Base-by-base conservation (phyloP, 352 stramenopile genomes). In the Phytopythium mirpurense region DNA sequence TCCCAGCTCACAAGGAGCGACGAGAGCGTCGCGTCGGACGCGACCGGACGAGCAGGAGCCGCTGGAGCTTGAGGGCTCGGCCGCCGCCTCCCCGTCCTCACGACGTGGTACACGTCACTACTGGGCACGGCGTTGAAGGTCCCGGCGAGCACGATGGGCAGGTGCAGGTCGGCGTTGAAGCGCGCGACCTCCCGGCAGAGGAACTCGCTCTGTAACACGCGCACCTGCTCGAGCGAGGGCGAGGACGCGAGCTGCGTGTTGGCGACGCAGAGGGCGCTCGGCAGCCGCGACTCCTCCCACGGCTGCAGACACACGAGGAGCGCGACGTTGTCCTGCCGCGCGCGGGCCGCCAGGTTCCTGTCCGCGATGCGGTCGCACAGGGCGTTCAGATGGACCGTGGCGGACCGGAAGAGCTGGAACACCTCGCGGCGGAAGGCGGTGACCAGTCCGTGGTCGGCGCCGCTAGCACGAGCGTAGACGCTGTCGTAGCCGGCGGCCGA, bases 151-250 rank as follows among this genome's bases (percentile, higher is more conserved):
- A 96, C 29, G n/a, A 93, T 66, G 0, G 88, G 88, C 14, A 94
- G 56, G n/a, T 93, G 76, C 26, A 95, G 88, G 41, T 90, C 72
- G 2, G 67, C 70, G 48, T 96, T 96, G 61, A 96, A 93, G 0
- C 65, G 57, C 24, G 83, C 78, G 15, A 94, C 54, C 21, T 75
- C 60, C 0, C 81, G 74, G 12, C 79, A 80, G 11, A 96, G 57
- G 51, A 78, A 87, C 47, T 84, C 68, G 5, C 78, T 62, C 43
- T 96, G 86, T 15, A 90, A 63, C 11, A 83, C 61, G 21, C 82
- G 82, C 1, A 96, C 74, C 3, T 58, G 44, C 18, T 94, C 74
- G 31, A 88, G 29, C 1, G 68, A 67, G 1, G 54, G 44, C 12
- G 50, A 53, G 12, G 67, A 57, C 21, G 66, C 67, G 16, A 77